Percentiles rank a stretch among this genome's conserved stretches.
phyloP scores from a whole-genome alignment of 495 filamentous ascomycete genomes.

The Copromyces sp. region DNA sequence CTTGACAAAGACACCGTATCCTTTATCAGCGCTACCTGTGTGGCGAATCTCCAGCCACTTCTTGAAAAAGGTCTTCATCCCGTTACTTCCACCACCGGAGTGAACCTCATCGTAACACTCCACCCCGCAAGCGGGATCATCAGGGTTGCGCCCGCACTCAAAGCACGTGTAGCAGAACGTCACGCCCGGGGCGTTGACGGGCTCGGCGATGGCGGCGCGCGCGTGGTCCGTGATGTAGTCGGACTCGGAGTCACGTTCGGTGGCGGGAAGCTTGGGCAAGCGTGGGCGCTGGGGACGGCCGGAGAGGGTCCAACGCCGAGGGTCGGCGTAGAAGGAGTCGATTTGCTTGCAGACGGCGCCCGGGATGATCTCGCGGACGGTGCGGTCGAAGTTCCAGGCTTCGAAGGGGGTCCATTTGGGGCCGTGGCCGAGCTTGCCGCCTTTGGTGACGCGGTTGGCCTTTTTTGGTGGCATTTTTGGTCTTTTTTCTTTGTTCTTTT shows the following conservation, averaged over 20 bases:
- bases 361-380: background rate
- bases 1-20: conserved; percentile 2
- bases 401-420: background rate
- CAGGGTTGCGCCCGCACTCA: background rate
- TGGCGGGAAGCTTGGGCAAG: background rate
- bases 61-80: background rate
- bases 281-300: background rate
- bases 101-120: background rate
- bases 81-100: background rate
- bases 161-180: background rate
- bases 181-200: background rate
- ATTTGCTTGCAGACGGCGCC: background rate
- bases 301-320: background rate
- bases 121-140: background rate
- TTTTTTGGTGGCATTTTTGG: background rate
- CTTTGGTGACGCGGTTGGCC: background rate
- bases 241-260: background rate
- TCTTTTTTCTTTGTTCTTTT: background rate
- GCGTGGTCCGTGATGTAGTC: background rate
- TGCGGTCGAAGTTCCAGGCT: background rate
- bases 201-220: background rate
- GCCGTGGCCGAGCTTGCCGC: background rate
- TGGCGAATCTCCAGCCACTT: conserved; percentile 2
- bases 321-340: conserved; percentile 1
- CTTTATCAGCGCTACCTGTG: background rate